Conservation (phyloP, 2,329 filamentous ascomycete genomes). For the Fusarium pseudonygamai region DNA sequence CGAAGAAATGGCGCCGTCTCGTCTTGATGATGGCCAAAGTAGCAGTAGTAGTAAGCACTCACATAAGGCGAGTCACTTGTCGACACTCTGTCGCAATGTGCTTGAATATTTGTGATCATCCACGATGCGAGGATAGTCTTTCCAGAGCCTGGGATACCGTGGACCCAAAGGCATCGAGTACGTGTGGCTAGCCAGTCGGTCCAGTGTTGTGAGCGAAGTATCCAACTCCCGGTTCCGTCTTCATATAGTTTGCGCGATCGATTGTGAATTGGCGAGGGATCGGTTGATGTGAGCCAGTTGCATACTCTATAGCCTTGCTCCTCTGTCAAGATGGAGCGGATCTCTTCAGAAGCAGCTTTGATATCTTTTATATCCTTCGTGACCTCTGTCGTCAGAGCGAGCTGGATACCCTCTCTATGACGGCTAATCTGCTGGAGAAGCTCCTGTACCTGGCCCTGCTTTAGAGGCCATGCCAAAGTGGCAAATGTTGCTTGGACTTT, state of each 20-base stretch:
- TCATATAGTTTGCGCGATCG: not conserved
- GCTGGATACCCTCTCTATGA: rapidly evolving
- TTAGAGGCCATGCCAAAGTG: not conserved
- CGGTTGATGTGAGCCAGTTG: not conserved
- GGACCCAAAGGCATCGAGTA: rapidly evolving
- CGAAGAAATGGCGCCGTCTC: not conserved
- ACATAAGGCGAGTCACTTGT: rapidly evolving
- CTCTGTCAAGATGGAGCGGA: not conserved
- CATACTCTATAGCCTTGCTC: not conserved
- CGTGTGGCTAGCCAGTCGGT: rapidly evolving
- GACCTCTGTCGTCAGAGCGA: not conserved
- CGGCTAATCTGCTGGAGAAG: not conserved
- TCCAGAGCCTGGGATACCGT: not conserved
- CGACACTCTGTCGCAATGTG: rapidly evolving
- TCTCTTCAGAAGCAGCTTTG: not conserved
- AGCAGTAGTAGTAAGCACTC: not conserved
- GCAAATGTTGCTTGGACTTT: not conserved
- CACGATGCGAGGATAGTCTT: not conserved
- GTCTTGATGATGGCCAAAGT: not conserved
- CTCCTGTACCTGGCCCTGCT: not conserved
- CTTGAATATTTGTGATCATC: rapidly evolving
- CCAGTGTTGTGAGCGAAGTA: not conserved
- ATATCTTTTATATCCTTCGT: not conserved
- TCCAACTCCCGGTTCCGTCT: not conserved
- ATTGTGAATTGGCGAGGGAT: not conserved